Base-by-base conservation (phyloP, 306 rosid species). In the Sindora glabra region DNA sequence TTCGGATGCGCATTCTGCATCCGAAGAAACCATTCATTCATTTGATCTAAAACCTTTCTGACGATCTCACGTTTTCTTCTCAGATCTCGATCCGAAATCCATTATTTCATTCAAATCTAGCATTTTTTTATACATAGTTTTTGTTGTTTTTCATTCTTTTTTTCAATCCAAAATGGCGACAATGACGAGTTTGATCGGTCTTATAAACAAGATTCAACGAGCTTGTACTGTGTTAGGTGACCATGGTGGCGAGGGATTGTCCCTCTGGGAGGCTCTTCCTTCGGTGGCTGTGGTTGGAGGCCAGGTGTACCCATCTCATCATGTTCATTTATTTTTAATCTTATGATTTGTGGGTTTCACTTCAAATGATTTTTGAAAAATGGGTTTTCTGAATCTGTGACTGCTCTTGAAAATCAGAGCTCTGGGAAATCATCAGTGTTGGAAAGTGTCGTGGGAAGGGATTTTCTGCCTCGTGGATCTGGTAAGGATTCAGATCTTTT, bases 251-350 rank as follows among this genome's bases (percentile, higher is more conserved):
- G 99, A 94, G 75, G 99, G 97, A 23, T 67, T 94, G 82, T 94
- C 99, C 19, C 95, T 94, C 24, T 94, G 99, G 97, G 99, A 94
- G 81, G 99, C 99, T 73, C 99, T 94, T 75, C 99, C 99, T 59
- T 78, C 99, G 16, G 99, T 89, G 16, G 99, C 99, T 18, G 99
- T 94, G 51, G 99, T 94, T 14, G 99, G 99, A 18, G 99, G 99
- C 58, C 99, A 94, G 95, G 99, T 92, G n/a, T n/a, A n/a, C n/a
- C 48, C 2, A 29, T n/a, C n/a, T n/a, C n/a, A n/a, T 16, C 15
- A 14, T 5, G 26, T 34, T 22, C 57, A 42, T 8, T 21, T 25
- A 11, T 18, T 22, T 16, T 45, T n/a, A 18, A 9, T 14, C 11
- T 40, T n/a, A n/a, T n/a, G n/a, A n/a, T n/a, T n/a, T n/a, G n/a